These are phyloP conservation scores for Zizania palustris DNA, from an alignment of 202 grass and related monocot genomes.

Conservation along the genomic window DNA sequence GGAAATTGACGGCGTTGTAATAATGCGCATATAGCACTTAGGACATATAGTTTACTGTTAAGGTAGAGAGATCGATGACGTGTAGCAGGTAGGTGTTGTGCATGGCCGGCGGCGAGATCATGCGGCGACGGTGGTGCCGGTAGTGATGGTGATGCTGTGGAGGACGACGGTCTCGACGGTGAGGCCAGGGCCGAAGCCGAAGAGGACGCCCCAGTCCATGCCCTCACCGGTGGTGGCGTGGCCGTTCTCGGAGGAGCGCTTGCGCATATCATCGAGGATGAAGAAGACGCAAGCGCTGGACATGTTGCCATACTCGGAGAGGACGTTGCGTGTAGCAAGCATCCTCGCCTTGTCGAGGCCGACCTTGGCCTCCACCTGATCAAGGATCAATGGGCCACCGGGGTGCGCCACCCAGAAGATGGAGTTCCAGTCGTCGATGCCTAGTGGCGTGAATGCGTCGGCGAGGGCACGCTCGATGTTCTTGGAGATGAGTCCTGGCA, in stretches of 20 bases:
- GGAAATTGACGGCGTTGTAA: too few species aligned
- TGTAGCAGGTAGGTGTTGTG: not conserved
- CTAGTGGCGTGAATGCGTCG: slow-evolving; percentile 44
- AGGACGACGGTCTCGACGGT: too few species aligned
- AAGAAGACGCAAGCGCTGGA: slow-evolving; percentile 84
- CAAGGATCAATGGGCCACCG: slow-evolving; percentile 49
- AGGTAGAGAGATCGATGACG: too few species aligned
- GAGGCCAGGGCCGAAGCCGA: too few species aligned
- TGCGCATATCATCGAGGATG: slow-evolving; percentile 81
- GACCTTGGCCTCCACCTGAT: slow-evolving; percentile 69
- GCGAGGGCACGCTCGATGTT: too few species aligned
- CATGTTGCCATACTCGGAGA: slow-evolving; percentile 65
- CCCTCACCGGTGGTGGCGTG: slow-evolving; percentile 66
- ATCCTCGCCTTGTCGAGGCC: slow-evolving; percentile 55
- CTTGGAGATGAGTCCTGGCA: slow-evolving; percentile 53
- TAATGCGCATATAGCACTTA: too few species aligned
- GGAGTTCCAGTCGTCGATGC: slow-evolving; percentile 48
- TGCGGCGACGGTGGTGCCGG: slow-evolving; percentile 71
- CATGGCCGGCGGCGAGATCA: slow-evolving; percentile 33
- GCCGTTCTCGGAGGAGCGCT: slow-evolving; percentile 68
- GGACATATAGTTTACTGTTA: not conserved
- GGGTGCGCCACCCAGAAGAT: slow-evolving; percentile 66
- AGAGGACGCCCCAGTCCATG: too few species aligned
- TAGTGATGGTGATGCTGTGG: too few species aligned
- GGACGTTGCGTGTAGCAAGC: slow-evolving; percentile 59